These are phyloP conservation scores for Nidula niveotomentosa DNA, from an alignment of 1,284 basidiomycete genomes.

Conservation along the genomic window DNA sequence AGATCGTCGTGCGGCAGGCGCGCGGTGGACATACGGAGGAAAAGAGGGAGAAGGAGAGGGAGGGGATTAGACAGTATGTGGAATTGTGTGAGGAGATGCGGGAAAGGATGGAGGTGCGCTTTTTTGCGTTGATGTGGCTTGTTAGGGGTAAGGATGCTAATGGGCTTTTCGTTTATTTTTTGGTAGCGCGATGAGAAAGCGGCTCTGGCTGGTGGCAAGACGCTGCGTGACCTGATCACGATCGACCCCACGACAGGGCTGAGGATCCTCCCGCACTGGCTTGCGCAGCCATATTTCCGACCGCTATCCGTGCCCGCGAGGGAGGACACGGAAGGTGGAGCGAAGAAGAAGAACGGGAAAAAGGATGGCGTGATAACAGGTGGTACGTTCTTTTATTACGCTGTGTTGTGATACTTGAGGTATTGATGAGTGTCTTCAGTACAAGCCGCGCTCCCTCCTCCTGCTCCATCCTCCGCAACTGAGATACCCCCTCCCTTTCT, in stretches of 20 bases:
- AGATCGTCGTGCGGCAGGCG: slow-evolving; percentile 28
- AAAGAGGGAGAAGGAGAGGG: slow-evolving; percentile 34
- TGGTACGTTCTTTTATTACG: too few relatives aligned
- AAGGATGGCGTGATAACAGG: too few relatives aligned
- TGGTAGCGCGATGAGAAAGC: slow-evolving; percentile 43
- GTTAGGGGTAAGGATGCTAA: too few relatives aligned
- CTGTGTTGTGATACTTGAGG: too few relatives aligned
- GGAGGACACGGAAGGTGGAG: too few relatives aligned
- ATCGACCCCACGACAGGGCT: slow-evolving; percentile 54
- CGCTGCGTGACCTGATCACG: slow-evolving; percentile 43
- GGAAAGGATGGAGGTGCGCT: slow-evolving; percentile 58
- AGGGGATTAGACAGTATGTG: slow-evolving; percentile 54
- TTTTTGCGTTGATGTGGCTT: neutral
- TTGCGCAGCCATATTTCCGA: slow-evolving; percentile 82
- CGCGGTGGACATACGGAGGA: slow-evolving; percentile 17
- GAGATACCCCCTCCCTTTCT: too few relatives aligned
- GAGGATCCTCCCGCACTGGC: slow-evolving; percentile 76
- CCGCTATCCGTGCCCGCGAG: neutral
- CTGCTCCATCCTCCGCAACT: too few relatives aligned
- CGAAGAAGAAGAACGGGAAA: too few relatives aligned
- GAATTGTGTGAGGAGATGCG: slow-evolving; percentile 70
- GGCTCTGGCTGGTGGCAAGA: slow-evolving; percentile 25
- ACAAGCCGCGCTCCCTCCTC: too few relatives aligned
- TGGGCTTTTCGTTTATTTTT: too few relatives aligned
- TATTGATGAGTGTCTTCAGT: too few relatives aligned